These are phyloP conservation scores for Lentinula raphanica DNA, from an alignment of 768 basidiomycete genomes.

Conservation along the genomic window DNA sequence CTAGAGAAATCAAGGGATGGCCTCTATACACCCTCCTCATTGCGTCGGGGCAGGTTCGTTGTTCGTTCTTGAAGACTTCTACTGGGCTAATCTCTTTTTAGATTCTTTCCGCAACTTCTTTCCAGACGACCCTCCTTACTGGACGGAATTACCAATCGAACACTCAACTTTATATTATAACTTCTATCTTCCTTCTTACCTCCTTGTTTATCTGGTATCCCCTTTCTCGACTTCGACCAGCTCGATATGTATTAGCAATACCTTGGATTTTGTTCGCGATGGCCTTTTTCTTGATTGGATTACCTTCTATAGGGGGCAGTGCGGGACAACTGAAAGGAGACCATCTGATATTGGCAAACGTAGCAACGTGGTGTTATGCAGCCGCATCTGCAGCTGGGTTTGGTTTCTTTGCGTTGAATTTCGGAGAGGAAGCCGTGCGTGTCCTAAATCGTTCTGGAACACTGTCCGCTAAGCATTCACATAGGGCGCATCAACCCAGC, in stretches of 20 bases:
- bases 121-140: conserved; percentile 88
- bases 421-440: conserved; percentile 90
- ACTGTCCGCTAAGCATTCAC: not conserved
- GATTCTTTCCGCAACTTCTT: conserved; percentile 89
- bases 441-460: no score
- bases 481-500: conserved; percentile 88
- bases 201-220: conserved; percentile 85
- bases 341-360: conserved; percentile 64
- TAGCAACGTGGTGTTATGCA: conserved; percentile 89
- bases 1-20: conserved; percentile 79
- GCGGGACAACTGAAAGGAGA: conserved; percentile 49
- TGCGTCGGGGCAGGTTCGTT: conserved; percentile 70
- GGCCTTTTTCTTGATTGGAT: conserved; percentile 87
- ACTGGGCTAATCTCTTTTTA: no score
- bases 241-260: conserved; percentile 76
- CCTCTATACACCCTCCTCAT: conserved; percentile 89
- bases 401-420: conserved; percentile 91
- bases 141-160: conserved; percentile 81
- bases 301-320: conserved; percentile 67
- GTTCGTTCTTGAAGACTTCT: no score
- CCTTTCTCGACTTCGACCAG: conserved; percentile 83
- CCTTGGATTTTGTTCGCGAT: conserved; percentile 92
- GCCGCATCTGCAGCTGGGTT: conserved; percentile 91
- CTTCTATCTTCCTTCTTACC: conserved; percentile 79
- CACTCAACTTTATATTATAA: conserved; percentile 85